Conservation (phyloP, 805 yeast genomes). For the Teunomyces cretensis region DNA sequence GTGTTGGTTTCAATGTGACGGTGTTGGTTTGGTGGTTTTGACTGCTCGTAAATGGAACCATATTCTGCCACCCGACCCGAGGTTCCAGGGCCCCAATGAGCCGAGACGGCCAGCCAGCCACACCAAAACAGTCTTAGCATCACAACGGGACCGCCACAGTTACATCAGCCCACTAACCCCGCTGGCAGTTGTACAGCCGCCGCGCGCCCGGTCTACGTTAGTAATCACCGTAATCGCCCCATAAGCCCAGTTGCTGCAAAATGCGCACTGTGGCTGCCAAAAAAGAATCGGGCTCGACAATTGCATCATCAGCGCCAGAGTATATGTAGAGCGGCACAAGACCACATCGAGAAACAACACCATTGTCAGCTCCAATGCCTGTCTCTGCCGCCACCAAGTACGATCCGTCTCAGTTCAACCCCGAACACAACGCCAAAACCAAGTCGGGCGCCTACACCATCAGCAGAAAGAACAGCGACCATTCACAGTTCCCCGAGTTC, state of each 20-base stretch:
- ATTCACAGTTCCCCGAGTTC: conserved; percentile 25
- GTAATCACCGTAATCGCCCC: not conserved
- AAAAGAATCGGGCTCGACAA: not conserved
- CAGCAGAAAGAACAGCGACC: conserved; percentile 19
- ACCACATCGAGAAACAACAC: too few species aligned
- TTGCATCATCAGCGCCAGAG: not conserved
- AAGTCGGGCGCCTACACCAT: conserved; percentile 27
- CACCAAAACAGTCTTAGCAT: too few species aligned
- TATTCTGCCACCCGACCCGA: too few species aligned
- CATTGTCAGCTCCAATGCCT: not conserved
- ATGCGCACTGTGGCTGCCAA: conserved; percentile 1
- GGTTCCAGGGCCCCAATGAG: too few species aligned
- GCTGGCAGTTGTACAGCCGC: too few species aligned
- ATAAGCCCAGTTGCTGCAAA: conserved; percentile 7
- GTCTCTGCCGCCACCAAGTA: conserved; percentile 17
- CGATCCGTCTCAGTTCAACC: conserved; percentile 24
- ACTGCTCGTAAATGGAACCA: too few species aligned
- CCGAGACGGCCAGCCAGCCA: too few species aligned
- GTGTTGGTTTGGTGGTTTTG: too few species aligned
- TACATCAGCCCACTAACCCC: not conserved
- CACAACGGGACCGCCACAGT: not conserved
- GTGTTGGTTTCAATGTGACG: too few species aligned
- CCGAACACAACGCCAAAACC: conserved; percentile 14
- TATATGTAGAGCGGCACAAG: not conserved
- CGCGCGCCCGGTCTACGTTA: too few species aligned